Evolutionary conservation across 345 rosid species (phyloP).

Genomic region (Alliaria petiolata): DNA sequence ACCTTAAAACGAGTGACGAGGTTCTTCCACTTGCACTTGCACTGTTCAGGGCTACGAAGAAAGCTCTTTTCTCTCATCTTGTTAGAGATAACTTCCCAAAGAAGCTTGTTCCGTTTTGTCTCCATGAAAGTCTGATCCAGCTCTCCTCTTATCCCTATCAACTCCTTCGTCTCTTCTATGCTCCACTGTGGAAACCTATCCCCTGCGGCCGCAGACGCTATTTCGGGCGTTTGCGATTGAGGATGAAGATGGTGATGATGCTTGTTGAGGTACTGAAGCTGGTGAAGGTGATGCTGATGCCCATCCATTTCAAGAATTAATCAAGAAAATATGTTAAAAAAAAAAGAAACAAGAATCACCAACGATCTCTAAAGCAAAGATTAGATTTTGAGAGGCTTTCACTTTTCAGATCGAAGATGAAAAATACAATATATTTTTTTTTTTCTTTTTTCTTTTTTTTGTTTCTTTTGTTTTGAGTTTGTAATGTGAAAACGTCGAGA

Average conservation of each 20-base stretch:
- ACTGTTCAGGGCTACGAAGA: conserved; percentile 94
- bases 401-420: conserved; percentile 30
- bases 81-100: conserved; percentile 80
- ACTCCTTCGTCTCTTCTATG: conserved; percentile 79
- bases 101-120: conserved; percentile 85
- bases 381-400: conserved; percentile 10
- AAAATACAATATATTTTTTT: not conserved
- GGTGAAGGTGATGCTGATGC: conserved; percentile 47
- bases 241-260: conserved; percentile 40
- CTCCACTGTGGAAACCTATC: conserved; percentile 99
- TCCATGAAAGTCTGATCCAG: conserved; percentile 90
- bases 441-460: conserved; percentile 23
- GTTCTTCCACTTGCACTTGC: conserved; percentile 99
- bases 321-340: conserved; percentile 1
- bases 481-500: conserved; percentile 63
- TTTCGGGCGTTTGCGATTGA: conserved; percentile 42
- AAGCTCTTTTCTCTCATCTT: conserved; percentile 79
- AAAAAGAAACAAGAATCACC: conserved; percentile 18
- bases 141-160: conserved; percentile 73
- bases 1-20: conserved; percentile 98
- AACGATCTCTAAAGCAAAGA: conserved; percentile 12
- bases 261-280: conserved; percentile 36
- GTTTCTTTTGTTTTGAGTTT: conserved; percentile 41
- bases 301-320: conserved; percentile 33
- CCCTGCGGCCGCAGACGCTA: conserved; percentile 27